phyloP scores from a whole-genome alignment of 257 asterid genomes.

The Jacaranda mimosifolia region DNA sequence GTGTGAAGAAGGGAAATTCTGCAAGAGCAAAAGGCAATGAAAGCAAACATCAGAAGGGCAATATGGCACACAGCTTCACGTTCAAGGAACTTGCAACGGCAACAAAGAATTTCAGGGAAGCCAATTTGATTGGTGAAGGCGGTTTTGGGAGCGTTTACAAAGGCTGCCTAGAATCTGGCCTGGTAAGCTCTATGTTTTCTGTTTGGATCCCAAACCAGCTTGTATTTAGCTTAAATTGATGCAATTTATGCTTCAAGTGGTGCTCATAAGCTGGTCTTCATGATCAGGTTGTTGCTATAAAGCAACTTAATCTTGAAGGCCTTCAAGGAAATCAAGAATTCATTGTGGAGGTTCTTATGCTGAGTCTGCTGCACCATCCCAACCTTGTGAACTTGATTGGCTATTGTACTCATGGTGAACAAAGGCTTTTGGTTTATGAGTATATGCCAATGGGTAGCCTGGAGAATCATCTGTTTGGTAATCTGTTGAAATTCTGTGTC shows the following conservation, averaged over 20 bases:
- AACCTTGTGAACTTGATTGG: constrained; percentile 89
- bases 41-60: constrained; percentile 35
- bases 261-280: background rate
- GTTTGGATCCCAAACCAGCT: background rate
- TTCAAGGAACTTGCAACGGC: constrained; percentile 75
- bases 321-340: constrained; percentile 94
- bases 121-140: constrained; percentile 91
- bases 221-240: background rate
- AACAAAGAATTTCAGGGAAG: constrained; percentile 73
- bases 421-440: constrained; percentile 86
- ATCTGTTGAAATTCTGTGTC: background rate
- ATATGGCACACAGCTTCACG: constrained; percentile 73
- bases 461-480: constrained; percentile 88
- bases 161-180: constrained; percentile 64
- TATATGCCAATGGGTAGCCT: constrained; percentile 89
- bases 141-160: constrained; percentile 88
- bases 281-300: constrained; percentile 76
- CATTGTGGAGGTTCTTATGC: constrained; percentile 86
- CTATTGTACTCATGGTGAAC: constrained; percentile 83
- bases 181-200: constrained; percentile 47
- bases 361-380: constrained; percentile 81
- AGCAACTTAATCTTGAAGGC: constrained; percentile 88
- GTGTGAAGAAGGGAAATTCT: constrained; percentile 38
- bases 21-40: constrained; percentile 49
- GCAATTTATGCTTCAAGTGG: too few relatives aligned